Conservation (phyloP, 2,329 filamentous ascomycete species). For the Colletotrichum siamense region DNA sequence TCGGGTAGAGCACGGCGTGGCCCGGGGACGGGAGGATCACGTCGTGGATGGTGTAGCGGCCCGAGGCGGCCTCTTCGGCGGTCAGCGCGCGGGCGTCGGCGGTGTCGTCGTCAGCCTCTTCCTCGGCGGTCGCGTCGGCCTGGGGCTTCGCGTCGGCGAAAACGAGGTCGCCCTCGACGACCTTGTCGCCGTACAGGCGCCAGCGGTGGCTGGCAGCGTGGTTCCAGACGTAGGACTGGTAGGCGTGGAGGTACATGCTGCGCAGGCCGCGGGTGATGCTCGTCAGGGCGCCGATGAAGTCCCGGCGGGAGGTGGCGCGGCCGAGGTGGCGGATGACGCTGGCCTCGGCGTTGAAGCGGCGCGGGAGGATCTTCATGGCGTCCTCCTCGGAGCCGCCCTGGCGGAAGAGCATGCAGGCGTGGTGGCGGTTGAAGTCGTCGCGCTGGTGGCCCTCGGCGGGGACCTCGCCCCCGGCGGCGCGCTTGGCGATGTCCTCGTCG, state of each 20-base stretch:
- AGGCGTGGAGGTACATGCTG: constrained; percentile 96
- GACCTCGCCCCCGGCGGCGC: constrained; percentile 38
- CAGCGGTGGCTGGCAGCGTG: constrained; percentile 81
- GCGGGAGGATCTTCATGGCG: constrained; percentile 74
- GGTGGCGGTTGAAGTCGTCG: constrained; percentile 81
- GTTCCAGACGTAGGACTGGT: constrained; percentile 96
- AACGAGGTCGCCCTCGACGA: constrained; percentile 87
- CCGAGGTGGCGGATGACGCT: constrained; percentile 80
- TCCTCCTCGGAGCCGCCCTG: constrained; percentile 61
- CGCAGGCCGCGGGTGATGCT: constrained; percentile 82
- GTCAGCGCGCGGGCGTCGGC: constrained; percentile 73
- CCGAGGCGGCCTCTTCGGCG: constrained; percentile 77
- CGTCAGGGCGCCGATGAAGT: constrained; percentile 83
- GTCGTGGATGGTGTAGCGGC: constrained; percentile 82
- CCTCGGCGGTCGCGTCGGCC: constrained; percentile 59
- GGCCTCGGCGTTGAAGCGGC: constrained; percentile 81
- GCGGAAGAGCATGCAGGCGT: constrained; percentile 76
- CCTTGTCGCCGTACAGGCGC: constrained; percentile 72
- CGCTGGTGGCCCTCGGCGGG: constrained; percentile 59
- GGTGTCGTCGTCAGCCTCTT: constrained; percentile 61
- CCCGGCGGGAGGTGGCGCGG: constrained; percentile 55
- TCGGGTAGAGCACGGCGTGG: constrained; percentile 86
- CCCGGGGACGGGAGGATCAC: constrained; percentile 92
- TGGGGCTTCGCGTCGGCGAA: constrained; percentile 49
- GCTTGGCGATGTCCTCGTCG: constrained; percentile 63